phyloP scores from a whole-genome alignment of 192 early-diverging fungal species.

The Polychytrium aggregatum region DNA sequence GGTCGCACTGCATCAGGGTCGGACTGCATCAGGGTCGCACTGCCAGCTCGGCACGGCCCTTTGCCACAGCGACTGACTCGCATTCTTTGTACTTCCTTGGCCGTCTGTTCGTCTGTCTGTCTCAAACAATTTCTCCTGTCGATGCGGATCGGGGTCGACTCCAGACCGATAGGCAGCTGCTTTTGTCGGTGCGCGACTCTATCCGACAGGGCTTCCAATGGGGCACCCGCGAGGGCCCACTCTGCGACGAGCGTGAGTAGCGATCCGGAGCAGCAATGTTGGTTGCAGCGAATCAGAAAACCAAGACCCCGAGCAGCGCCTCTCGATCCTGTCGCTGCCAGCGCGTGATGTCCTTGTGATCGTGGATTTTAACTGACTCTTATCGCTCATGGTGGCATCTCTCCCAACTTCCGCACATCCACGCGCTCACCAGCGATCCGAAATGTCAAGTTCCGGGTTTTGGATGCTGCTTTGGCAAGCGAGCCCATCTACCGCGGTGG shows the following conservation, averaged over 20 bases:
- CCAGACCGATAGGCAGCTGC: slow-evolving; percentile 62
- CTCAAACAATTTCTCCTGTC: too few species aligned
- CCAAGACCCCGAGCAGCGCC: too few species aligned
- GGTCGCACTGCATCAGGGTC: not conserved
- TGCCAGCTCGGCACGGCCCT: too few species aligned
- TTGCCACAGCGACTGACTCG: too few species aligned
- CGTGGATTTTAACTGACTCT: too few species aligned
- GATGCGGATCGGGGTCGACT: too few species aligned
- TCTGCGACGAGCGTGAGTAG: slow-evolving; percentile 86
- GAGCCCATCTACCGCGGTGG: slow-evolving; percentile 87
- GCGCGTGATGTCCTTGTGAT: not conserved
- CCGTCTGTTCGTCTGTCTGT: too few species aligned
- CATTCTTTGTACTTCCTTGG: slow-evolving; percentile 1
- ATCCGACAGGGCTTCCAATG: slow-evolving; percentile 96
- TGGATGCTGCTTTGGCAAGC: slow-evolving; percentile 70
- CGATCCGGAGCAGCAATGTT: not conserved
- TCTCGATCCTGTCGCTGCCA: too few species aligned
- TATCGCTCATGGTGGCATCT: too few species aligned
- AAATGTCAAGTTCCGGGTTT: slow-evolving; percentile 87
- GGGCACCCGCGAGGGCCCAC: slow-evolving; percentile 90
- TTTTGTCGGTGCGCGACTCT: slow-evolving; percentile 70
- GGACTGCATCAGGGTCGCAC: not conserved
- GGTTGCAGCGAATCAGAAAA: too few species aligned
- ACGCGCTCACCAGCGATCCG: slow-evolving; percentile 63
- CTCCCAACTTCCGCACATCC: too few species aligned